Evolutionary conservation across 2,329 filamentous ascomycete species (phyloP).

Genomic region (Fusarium newnesense): DNA sequence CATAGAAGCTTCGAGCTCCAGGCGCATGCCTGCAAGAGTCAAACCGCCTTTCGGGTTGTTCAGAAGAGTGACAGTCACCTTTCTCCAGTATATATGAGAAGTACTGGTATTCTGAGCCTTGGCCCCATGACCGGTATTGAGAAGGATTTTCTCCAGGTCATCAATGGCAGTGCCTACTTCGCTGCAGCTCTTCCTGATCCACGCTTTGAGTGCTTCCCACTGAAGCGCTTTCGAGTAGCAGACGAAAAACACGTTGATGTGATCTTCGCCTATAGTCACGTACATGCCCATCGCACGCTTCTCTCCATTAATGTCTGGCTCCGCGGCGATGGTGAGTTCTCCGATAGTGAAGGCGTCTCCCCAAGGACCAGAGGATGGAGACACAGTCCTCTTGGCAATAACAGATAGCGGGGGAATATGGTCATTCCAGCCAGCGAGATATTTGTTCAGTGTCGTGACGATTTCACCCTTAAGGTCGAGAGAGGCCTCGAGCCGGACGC

Average conservation of each 20-base stretch:
- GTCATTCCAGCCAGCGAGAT: fast-evolving
- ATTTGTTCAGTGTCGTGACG: fast-evolving
- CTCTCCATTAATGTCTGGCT: background rate
- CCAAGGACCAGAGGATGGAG: fast-evolving
- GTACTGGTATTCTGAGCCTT: fast-evolving
- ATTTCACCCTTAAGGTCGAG: fast-evolving
- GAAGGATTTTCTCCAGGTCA: fast-evolving
- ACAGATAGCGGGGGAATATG: fast-evolving
- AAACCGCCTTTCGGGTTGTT: fast-evolving
- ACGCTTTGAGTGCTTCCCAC: fast-evolving
- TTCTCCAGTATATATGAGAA: background rate
- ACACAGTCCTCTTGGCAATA: background rate
- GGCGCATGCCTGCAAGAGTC: fast-evolving
- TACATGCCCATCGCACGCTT: background rate
- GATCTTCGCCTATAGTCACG: fast-evolving
- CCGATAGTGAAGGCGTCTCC: background rate
- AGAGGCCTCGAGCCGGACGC: fast-evolving
- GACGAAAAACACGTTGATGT: fast-evolving
- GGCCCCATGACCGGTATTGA: fast-evolving
- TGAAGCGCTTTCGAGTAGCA: background rate
- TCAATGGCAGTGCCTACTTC: background rate
- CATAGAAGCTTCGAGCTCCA: background rate
- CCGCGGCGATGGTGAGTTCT: background rate
- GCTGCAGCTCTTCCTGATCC: fast-evolving
- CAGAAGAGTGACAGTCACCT: fast-evolving